Conservation (phyloP, 257 asterid genomes). For the Eucommia ulmoides region DNA sequence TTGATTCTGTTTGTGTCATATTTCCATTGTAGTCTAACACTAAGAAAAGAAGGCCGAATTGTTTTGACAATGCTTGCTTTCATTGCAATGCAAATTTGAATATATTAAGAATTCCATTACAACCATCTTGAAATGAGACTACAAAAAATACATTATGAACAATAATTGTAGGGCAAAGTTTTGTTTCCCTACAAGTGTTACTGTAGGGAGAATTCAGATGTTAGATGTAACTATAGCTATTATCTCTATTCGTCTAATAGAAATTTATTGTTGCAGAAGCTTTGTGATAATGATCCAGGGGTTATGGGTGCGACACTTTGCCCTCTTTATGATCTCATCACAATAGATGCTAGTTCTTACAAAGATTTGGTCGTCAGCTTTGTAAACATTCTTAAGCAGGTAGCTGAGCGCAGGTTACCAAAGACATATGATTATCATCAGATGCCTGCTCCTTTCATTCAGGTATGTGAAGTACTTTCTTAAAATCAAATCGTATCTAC, state of each 20-base stretch:
- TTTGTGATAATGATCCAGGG: conserved; percentile 94
- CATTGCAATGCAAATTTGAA: too few relatives aligned
- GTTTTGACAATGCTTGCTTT: too few relatives aligned
- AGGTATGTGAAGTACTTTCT: conserved; percentile 25
- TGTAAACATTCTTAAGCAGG: conserved; percentile 93
- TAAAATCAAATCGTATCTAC: neutral
- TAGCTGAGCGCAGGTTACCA: conserved; percentile 86
- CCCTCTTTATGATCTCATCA: conserved; percentile 86
- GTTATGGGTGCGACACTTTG: conserved; percentile 97
- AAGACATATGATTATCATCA: conserved; percentile 96
- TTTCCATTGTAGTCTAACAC: too few relatives aligned
- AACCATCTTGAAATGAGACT: too few relatives aligned
- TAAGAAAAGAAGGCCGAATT: too few relatives aligned
- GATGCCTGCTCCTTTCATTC: conserved; percentile 98
- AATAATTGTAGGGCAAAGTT: too few relatives aligned
- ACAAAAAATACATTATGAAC: too few relatives aligned
- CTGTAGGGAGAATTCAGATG: neutral
- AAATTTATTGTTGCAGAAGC: conserved; percentile 48
- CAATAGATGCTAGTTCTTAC: conserved; percentile 53
- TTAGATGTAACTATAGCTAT: neutral
- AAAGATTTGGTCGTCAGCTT: conserved; percentile 85
- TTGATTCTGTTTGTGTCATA: too few relatives aligned
- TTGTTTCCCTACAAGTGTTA: too few relatives aligned
- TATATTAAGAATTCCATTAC: too few relatives aligned
- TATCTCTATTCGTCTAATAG: conserved; percentile 6